Conservation (phyloP, 2,329 filamentous ascomycete species). For the Dactylellina sp. region DNA sequence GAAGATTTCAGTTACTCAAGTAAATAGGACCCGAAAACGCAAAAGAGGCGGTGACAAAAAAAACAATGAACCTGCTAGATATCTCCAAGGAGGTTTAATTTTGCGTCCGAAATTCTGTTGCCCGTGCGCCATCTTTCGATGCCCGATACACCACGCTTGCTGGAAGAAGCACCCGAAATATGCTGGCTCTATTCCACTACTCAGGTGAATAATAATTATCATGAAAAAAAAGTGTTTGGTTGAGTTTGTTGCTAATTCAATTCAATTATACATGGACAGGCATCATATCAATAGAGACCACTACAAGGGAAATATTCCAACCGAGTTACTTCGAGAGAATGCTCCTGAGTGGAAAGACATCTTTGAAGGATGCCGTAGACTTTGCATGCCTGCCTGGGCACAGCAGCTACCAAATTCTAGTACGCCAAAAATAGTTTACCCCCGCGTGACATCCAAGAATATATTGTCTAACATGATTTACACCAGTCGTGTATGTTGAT, state of each 20-base stretch:
- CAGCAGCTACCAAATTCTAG: neutral
- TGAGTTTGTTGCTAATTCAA: neutral
- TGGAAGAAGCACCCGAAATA: constrained; percentile 6
- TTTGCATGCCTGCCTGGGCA: neutral
- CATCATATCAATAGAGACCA: constrained; percentile 21
- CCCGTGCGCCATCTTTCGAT: constrained; percentile 13
- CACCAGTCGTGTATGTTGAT: neutral
- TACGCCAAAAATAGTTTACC: neutral
- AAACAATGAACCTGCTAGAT: neutral
- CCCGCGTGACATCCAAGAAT: neutral
- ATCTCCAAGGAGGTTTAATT: neutral
- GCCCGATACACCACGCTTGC: neutral
- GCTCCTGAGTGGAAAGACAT: neutral
- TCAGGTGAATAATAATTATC: constrained; percentile 6
- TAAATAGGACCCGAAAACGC: neutral
- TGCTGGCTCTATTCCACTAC: neutral
- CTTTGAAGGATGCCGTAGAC: constrained; percentile 1
- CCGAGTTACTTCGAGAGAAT: neutral
- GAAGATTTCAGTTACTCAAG: neutral
- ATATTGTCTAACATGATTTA: neutral
- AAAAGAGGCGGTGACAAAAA: neutral
- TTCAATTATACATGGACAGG: neutral
- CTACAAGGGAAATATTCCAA: neutral
- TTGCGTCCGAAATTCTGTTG: neutral
- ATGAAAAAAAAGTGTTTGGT: too few relatives aligned